These are phyloP conservation scores for Pseudogymnoascus sp. DNA, from an alignment of 2,329 filamentous ascomycete species.

Conservation along the genomic window DNA sequence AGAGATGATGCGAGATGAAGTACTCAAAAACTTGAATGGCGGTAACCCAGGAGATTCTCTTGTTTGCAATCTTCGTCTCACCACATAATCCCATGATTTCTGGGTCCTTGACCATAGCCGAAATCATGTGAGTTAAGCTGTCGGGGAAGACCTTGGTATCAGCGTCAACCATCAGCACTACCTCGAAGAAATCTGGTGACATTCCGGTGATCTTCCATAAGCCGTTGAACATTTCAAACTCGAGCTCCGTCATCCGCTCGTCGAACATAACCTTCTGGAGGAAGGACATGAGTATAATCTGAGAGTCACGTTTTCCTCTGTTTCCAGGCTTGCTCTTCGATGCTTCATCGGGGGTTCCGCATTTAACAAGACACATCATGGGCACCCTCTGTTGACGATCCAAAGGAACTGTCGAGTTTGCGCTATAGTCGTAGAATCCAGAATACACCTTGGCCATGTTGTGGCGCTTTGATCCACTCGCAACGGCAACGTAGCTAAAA, in stretches of 20 bases:
- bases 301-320: conserved; percentile 95
- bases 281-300: conserved; percentile 99
- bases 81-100: conserved; percentile 99
- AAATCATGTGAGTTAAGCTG: conserved; percentile 96
- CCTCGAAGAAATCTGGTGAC: conserved; percentile 94
- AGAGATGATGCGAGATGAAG: conserved; percentile 95
- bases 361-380: conserved; percentile 95
- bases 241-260: conserved; percentile 97
- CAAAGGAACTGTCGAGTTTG: conserved; percentile 63
- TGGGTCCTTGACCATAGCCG: conserved; percentile 97
- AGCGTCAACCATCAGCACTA: conserved; percentile 97
- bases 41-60: conserved; percentile 85
- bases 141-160: conserved; percentile 99
- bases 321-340: conserved; percentile 83
- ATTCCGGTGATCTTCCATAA: conserved; percentile 98
- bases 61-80: conserved; percentile 99
- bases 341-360: conserved; percentile 81
- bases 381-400: conserved; percentile 95
- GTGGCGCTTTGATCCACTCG: conserved; percentile 91
- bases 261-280: conserved; percentile 99
- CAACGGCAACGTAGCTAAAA: conserved; percentile 94
- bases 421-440: conserved; percentile 95
- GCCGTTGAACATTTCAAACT: conserved; percentile 99
- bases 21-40: conserved; percentile 99
- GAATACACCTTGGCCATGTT: conserved; percentile 99